These are phyloP conservation scores for Pythium apleroticum DNA, from an alignment of 352 stramenopile genomes.

Conservation along the genomic window DNA sequence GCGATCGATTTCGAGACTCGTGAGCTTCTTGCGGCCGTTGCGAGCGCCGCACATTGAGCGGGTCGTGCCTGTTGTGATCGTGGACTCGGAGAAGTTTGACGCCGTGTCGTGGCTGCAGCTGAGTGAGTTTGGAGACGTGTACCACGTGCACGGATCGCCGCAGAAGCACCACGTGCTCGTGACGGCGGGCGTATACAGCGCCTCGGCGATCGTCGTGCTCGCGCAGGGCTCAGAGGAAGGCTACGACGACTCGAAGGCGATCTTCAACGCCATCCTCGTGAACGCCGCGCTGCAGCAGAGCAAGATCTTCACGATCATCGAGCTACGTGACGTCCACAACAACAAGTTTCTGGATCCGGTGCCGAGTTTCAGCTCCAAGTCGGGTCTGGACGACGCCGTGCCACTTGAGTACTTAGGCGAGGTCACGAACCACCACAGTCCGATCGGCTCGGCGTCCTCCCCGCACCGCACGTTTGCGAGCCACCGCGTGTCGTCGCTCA, in stretches of 20 bases:
- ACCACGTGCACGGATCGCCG: conserved; percentile 75
- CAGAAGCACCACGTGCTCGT: conserved; percentile 73
- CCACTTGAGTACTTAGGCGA: conserved; percentile 9
- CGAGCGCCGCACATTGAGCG: conserved; percentile 67
- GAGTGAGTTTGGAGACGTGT: conserved; percentile 68
- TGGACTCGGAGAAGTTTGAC: conserved; percentile 71
- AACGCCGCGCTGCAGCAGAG: conserved; percentile 67
- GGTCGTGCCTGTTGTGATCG: conserved; percentile 71
- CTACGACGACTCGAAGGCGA: conserved; percentile 83
- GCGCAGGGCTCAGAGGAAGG: conserved; percentile 70
- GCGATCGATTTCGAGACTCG: conserved; percentile 58
- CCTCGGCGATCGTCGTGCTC: conserved; percentile 78
- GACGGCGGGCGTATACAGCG: conserved; percentile 73
- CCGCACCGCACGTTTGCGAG: conserved; percentile 21
- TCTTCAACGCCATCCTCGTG: conserved; percentile 86
- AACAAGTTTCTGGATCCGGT: conserved; percentile 82
- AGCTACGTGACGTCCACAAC: conserved; percentile 82
- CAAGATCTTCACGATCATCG: conserved; percentile 83
- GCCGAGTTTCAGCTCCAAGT: conserved; percentile 50
- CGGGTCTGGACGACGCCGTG: conserved; percentile 9
- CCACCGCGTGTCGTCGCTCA: conserved; percentile 22
- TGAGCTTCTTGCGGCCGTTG: conserved; percentile 77
- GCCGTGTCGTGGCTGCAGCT: conserved; percentile 66
- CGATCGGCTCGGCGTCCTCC: conserved; percentile 6
- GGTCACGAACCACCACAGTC: conserved; percentile 4